These are phyloP conservation scores for Ganoderma leucocontextum DNA, from an alignment of 1,284 basidiomycete species.

Conservation along the genomic window DNA sequence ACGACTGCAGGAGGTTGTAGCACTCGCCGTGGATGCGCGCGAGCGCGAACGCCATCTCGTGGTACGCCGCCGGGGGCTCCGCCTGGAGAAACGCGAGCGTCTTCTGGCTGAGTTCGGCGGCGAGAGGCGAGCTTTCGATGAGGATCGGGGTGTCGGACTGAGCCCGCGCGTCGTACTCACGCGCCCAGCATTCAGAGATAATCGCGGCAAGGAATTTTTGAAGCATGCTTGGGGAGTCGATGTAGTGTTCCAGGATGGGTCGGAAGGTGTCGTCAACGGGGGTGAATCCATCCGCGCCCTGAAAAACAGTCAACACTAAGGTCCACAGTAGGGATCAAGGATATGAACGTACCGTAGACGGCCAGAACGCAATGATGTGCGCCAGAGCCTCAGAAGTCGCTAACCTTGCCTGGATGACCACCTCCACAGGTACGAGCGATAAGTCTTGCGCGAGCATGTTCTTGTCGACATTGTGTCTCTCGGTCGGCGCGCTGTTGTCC, in stretches of 20 bases:
- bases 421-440: slow-evolving; percentile 82
- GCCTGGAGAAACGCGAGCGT: slow-evolving; percentile 81
- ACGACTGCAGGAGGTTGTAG: slow-evolving; percentile 80
- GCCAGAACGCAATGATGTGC: slow-evolving; percentile 74
- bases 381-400: slow-evolving; percentile 87
- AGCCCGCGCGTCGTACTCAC: slow-evolving; percentile 52
- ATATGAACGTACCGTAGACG: slow-evolving; percentile 55
- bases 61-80: slow-evolving; percentile 82
- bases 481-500: slow-evolving; percentile 54
- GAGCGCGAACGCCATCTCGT: slow-evolving; percentile 90
- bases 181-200: slow-evolving; percentile 94
- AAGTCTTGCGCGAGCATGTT: slow-evolving; percentile 94
- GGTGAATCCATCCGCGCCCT: slow-evolving; percentile 17
- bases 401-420: slow-evolving; percentile 85
- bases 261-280: slow-evolving; percentile 69
- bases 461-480: slow-evolving; percentile 96
- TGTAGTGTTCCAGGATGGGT: slow-evolving; percentile 78
- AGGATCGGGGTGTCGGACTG: slow-evolving; percentile 48
- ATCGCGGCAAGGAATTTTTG: slow-evolving; percentile 89
- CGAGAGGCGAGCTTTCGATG: slow-evolving; percentile 65
- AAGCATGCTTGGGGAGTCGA: slow-evolving; percentile 90
- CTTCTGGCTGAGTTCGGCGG: slow-evolving; percentile 69
- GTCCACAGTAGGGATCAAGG: neutral
- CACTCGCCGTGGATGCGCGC: slow-evolving; percentile 87
- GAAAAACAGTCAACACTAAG: slow-evolving; percentile 1